Conservation (phyloP, 225 moss, liverwort and hornwort genomes). For the Polytrichum formosum region DNA sequence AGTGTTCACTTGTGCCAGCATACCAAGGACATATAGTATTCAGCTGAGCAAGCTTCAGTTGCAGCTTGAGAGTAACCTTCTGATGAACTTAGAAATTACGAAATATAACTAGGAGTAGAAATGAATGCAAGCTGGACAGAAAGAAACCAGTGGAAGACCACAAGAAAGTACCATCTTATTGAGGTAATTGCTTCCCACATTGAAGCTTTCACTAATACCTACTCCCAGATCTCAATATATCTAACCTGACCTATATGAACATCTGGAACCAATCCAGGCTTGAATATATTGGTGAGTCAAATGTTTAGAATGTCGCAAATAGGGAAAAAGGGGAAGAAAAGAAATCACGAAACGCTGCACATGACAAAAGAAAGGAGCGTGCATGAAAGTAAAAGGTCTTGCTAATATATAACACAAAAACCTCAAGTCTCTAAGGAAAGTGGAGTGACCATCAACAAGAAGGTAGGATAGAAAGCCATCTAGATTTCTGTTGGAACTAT, state of each 20-base stretch:
- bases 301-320: not conserved
- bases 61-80: too few relatives aligned
- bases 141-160: not conserved
- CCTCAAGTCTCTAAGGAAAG: not conserved
- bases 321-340: too few relatives aligned
- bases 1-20: too few relatives aligned
- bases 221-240: not conserved
- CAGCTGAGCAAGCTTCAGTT: too few relatives aligned
- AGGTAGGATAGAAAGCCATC: not conserved
- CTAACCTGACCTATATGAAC: not conserved
- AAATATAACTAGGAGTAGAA: not conserved
- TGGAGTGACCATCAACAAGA: not conserved
- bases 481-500: too few relatives aligned
- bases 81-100: too few relatives aligned
- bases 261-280: not conserved
- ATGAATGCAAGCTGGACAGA: not conserved
- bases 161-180: constrained; percentile 5
- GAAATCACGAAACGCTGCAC: too few relatives aligned
- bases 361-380: not conserved
- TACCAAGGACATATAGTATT: too few relatives aligned
- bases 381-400: not conserved
- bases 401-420: not conserved
- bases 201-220: constrained; percentile 3
- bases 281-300: constrained; percentile 1
- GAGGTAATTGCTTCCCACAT: not conserved